A percentile compares a stretch with the other conserved stretches of the same genome.
Conservation (phyloP, 768 basidiomycete genomes). For the Tubosaeta brunneosetosa region DNA sequence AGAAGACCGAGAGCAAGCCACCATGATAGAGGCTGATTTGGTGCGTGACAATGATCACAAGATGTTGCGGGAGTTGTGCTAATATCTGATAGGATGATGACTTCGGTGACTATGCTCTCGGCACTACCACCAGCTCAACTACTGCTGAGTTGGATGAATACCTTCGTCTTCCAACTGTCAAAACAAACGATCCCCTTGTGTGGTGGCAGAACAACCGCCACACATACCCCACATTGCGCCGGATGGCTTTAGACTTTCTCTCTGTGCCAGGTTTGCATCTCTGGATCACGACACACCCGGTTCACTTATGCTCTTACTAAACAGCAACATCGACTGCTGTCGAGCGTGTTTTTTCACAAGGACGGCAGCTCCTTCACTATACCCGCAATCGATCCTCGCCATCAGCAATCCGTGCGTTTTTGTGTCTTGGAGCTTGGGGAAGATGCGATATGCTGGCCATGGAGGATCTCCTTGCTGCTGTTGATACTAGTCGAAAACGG, state of each 20-base stretch:
- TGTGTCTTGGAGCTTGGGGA: neutral
- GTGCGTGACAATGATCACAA: neutral
- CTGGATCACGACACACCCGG: too few species aligned
- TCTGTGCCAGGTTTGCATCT: neutral
- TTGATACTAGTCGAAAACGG: too few species aligned
- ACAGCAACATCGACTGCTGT: neutral
- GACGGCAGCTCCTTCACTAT: neutral
- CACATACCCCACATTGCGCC: neutral
- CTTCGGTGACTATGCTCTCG: neutral
- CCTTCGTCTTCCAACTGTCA: neutral
- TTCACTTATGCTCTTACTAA: neutral
- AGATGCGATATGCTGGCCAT: neutral
- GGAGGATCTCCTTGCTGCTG: neutral
- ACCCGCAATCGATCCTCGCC: neutral
- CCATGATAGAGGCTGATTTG: neutral
- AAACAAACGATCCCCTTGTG: neutral
- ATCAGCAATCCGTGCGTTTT: neutral
- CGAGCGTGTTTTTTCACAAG: neutral
- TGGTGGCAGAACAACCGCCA: neutral
- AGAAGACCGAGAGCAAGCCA: neutral
- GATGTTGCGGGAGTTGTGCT: neutral
- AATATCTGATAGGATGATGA: neutral
- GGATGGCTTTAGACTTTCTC: neutral
- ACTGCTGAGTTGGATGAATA: neutral
- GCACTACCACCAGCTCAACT: neutral